Evolutionary conservation across 2,329 filamentous ascomycete genomes (phyloP).

Genomic region (Paraphaeosphaeria sporulosa): DNA sequence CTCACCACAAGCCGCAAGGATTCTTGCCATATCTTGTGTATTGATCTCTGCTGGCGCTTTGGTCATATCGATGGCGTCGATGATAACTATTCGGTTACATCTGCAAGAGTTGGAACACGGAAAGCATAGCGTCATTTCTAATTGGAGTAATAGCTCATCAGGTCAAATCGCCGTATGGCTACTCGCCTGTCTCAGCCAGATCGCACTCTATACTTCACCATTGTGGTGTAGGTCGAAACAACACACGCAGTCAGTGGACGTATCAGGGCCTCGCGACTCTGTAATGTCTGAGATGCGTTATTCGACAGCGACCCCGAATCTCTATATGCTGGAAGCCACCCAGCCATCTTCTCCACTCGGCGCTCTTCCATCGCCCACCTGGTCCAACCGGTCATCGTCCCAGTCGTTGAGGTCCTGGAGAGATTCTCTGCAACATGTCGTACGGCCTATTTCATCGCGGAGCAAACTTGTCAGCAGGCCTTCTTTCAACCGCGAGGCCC

Average conservation of each 20-base stretch:
- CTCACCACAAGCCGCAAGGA: slow-evolving; percentile 25
- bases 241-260: slow-evolving; percentile 26
- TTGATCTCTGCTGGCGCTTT: slow-evolving; percentile 34
- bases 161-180: slow-evolving; percentile 48
- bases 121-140: slow-evolving; percentile 22
- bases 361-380: slow-evolving; percentile 45
- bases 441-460: slow-evolving; percentile 48
- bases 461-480: slow-evolving; percentile 44
- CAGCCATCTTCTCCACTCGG: slow-evolving; percentile 37
- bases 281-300: slow-evolving; percentile 46
- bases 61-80: slow-evolving; percentile 35
- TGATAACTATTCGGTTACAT: slow-evolving; percentile 36
- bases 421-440: slow-evolving; percentile 48
- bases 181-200: slow-evolving; percentile 40
- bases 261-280: slow-evolving; percentile 43
- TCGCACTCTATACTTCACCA: slow-evolving; percentile 37
- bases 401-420: slow-evolving; percentile 46
- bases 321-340: slow-evolving; percentile 34
- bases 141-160: slow-evolving; percentile 38
- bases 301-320: slow-evolving; percentile 30
- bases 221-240: slow-evolving; percentile 33
- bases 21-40: slow-evolving; percentile 32
- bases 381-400: slow-evolving; percentile 45
- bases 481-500: slow-evolving; percentile 40
- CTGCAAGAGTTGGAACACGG: slow-evolving; percentile 26